Evolutionary conservation across 1,139 yeast species (phyloP).

Genomic region (Sugiyamaella grinbergsii): DNA sequence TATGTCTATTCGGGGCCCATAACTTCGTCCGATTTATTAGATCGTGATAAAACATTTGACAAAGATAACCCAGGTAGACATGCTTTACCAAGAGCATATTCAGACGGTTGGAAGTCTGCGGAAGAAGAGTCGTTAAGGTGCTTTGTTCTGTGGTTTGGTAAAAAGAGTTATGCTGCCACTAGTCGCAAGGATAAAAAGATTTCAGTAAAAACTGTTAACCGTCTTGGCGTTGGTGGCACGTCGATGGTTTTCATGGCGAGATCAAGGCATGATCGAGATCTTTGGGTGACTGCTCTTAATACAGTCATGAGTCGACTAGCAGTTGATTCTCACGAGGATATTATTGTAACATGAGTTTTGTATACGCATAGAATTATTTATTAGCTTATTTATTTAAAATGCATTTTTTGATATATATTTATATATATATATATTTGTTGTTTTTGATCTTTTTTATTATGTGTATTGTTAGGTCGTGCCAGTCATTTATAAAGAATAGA

Average conservation of each 20-base stretch:
- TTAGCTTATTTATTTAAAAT: constrained; percentile 1
- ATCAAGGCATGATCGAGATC: constrained; percentile 78
- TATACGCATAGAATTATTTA: neutral
- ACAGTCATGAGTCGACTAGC: constrained; percentile 63
- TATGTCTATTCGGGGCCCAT: constrained; percentile 74
- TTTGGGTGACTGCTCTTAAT: constrained; percentile 72
- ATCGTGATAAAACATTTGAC: constrained; percentile 51
- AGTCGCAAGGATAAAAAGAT: constrained; percentile 24
- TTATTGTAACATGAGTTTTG: constrained; percentile 22
- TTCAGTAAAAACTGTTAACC: constrained; percentile 38
- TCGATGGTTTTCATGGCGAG: constrained; percentile 76
- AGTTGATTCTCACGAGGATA: constrained; percentile 33
- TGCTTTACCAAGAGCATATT: constrained; percentile 67
- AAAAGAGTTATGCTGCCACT: constrained; percentile 44
- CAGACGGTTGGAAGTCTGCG: constrained; percentile 81
- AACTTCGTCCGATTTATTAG: constrained; percentile 59
- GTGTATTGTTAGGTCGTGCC: neutral
- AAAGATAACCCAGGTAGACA: constrained; percentile 56
- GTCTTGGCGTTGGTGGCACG: constrained; percentile 68
- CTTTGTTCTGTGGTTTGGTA: constrained; percentile 83
- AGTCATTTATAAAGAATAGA: constrained; percentile 7
- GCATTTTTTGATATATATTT: neutral
- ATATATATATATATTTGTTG: neutral
- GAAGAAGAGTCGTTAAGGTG: constrained; percentile 75
- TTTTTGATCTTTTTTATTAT: neutral